Base-by-base conservation (phyloP, 1,284 basidiomycete genomes). In the Malassezia caprae region DNA sequence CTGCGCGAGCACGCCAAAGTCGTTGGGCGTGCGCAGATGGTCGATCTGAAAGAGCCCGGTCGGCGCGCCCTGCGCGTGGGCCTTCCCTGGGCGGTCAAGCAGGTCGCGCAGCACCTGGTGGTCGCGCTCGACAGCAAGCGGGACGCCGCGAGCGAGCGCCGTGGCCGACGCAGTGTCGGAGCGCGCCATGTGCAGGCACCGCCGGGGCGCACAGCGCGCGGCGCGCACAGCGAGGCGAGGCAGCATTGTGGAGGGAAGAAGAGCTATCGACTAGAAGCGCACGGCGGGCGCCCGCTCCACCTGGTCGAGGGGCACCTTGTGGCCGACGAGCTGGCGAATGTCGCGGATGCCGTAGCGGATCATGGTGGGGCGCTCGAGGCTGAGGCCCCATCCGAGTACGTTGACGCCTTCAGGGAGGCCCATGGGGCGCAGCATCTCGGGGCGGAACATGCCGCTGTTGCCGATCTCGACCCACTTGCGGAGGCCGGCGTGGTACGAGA, bases 361-460 rank as follows among this genome's bases (percentile, higher is more conserved):
- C 94, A 99, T 98, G 1, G 94, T 98, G n/a, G 94, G 94, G 60
- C 94, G 80, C 78, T 98, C 94, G 31, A 98, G 79, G 71, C 85
- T 84, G 63, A 99, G 82, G 52, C 94, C 94, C 90, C 93, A 99
- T 17, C 94, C 94, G 63, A 94, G 86, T 3, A 96, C 93, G 48
- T 91, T 85, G 10, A 98, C 90, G 66, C 91, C 90, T 64, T 90
- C 88, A 2, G 94, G 94, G 72, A 99, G 84, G 39, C 94, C 94
- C 91, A 98, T 98, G 8, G 94, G 90, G 73, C 70, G 57, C 44
- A 99, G 80, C 93, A 99, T 98, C 76, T 99, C 94, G 2, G 94
- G 94, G 34, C 94, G 83, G 85, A 99, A 99, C 87, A 99, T 94
- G 42, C 94, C 94, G 68, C 88, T 93, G 78, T 81, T 81, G 49